A percentile compares a stretch with the other conserved stretches of the same genome.
Evolutionary conservation across 805 yeast species (phyloP).

Genomic region (Grigorovia humatica): DNA sequence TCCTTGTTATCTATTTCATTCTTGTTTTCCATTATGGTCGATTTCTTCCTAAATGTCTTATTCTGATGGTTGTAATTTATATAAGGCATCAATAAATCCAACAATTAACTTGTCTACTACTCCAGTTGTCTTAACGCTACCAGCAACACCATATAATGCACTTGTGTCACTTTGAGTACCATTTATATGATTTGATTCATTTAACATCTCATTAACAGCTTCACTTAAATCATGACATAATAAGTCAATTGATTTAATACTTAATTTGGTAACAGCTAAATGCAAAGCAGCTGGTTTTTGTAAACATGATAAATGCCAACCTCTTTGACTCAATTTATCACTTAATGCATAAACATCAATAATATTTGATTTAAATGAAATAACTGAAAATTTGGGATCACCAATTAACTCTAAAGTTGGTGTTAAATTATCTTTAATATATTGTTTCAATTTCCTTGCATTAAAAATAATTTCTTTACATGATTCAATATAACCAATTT

Average conservation of each 20-base stretch:
- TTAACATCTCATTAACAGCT: conserved; percentile 34
- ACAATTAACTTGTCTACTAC: conserved; percentile 72
- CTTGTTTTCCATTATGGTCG: background rate
- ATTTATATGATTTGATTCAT: conserved; percentile 15
- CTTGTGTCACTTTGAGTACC: conserved; percentile 47
- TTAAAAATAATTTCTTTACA: conserved; percentile 59
- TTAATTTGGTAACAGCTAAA: conserved; percentile 72
- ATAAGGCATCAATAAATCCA: conserved; percentile 73
- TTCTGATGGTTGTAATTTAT: conserved; percentile 35
- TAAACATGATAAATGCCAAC: conserved; percentile 80
- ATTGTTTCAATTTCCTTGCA: conserved; percentile 45
- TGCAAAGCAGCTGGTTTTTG: conserved; percentile 90
- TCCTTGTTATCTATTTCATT: background rate
- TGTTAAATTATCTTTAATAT: conserved; percentile 39
- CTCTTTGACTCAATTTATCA: conserved; percentile 49
- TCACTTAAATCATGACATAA: conserved; percentile 43
- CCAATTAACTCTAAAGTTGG: conserved; percentile 60
- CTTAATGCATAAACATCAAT: conserved; percentile 68
- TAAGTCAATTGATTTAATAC: conserved; percentile 50
- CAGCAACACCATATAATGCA: conserved; percentile 92
- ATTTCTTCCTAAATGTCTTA: background rate
- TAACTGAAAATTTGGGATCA: conserved; percentile 74
- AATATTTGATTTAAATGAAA: conserved; percentile 57
- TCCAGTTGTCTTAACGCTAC: conserved; percentile 73
- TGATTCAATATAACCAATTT: conserved; percentile 63